phyloP scores from a whole-genome alignment of 176 grass and related monocot species.

The Poa annua region DNA sequence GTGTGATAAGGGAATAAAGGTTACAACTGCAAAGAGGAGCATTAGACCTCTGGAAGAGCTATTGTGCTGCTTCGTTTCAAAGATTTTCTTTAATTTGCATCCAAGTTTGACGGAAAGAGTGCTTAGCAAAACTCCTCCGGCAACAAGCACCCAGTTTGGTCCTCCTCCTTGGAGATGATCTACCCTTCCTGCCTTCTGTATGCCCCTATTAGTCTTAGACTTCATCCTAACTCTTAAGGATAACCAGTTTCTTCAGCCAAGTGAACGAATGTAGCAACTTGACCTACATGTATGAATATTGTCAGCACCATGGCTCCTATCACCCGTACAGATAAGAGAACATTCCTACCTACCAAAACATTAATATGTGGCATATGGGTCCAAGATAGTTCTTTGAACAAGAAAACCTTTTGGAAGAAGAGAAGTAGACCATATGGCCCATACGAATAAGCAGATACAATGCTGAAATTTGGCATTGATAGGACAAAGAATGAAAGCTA shows the following conservation, averaged over 20 bases:
- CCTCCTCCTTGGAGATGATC: slow-evolving; percentile 68
- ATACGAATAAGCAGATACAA: slow-evolving; percentile 13
- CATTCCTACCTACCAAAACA: slow-evolving; percentile 13
- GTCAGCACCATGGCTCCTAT: slow-evolving; percentile 32
- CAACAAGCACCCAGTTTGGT: slow-evolving; percentile 93
- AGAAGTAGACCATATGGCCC: not conserved
- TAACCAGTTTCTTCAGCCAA: slow-evolving; percentile 46
- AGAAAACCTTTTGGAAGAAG: not conserved
- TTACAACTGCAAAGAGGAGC: slow-evolving; percentile 9
- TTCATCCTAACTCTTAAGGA: slow-evolving; percentile 60
- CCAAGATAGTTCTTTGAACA: not conserved
- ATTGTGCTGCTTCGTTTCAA: slow-evolving; percentile 63
- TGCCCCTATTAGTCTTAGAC: slow-evolving; percentile 65
- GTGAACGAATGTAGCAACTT: slow-evolving; percentile 25
- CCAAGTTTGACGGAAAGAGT: slow-evolving; percentile 79
- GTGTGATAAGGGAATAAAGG: slow-evolving; percentile 7
- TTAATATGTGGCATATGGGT: not conserved
- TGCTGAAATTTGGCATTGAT: not conserved
- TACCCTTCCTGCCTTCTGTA: slow-evolving; percentile 57
- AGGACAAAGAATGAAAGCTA: not conserved
- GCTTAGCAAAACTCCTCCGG: slow-evolving; percentile 77
- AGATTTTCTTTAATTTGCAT: slow-evolving; percentile 83
- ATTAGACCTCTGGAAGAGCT: slow-evolving; percentile 66
- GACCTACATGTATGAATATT: slow-evolving; percentile 38
- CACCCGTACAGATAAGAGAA: not conserved